phyloP scores from a whole-genome alignment of 2,329 filamentous ascomycete genomes.

The Penicillium sp. region DNA sequence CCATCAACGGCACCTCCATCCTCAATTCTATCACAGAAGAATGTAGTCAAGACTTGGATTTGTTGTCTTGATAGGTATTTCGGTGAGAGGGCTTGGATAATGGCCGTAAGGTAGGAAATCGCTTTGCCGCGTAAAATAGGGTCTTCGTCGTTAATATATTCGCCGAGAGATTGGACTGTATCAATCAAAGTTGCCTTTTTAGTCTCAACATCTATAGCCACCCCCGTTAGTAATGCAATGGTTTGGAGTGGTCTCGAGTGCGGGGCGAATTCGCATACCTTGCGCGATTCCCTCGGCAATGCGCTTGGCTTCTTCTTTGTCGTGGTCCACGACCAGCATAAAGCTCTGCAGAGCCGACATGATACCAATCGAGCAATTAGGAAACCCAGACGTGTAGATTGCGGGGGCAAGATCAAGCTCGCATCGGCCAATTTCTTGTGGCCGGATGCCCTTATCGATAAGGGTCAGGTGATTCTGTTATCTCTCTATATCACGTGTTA shows the following conservation, averaged over 20 bases:
- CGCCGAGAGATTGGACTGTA: constrained; percentile 62
- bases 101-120: constrained; percentile 44
- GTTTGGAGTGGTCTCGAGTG: constrained; percentile 3
- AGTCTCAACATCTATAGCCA: constrained; percentile 53
- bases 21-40: constrained; percentile 63
- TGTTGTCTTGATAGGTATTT: constrained; percentile 61
- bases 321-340: constrained; percentile 48
- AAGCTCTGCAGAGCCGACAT: constrained; percentile 51
- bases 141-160: constrained; percentile 68
- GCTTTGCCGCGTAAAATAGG: constrained; percentile 59
- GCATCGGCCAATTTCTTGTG: constrained; percentile 25
- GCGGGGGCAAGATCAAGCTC: constrained; percentile 8
- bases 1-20: constrained; percentile 61
- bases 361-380: constrained; percentile 24
- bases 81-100: constrained; percentile 50
- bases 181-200: constrained; percentile 61
- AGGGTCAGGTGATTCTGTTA: constrained; percentile 27
- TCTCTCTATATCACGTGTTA: constrained; percentile 21
- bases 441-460: constrained; percentile 33
- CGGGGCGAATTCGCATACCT: constrained; percentile 32
- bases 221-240: constrained; percentile 12
- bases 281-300: constrained; percentile 47
- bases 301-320: constrained; percentile 45
- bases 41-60: constrained; percentile 60
- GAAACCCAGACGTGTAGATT: constrained; percentile 10